A percentile compares a stretch with the other conserved stretches of the same genome.
Conservation (phyloP, 331 rosid species). For the Stylosanthes scabra region DNA sequence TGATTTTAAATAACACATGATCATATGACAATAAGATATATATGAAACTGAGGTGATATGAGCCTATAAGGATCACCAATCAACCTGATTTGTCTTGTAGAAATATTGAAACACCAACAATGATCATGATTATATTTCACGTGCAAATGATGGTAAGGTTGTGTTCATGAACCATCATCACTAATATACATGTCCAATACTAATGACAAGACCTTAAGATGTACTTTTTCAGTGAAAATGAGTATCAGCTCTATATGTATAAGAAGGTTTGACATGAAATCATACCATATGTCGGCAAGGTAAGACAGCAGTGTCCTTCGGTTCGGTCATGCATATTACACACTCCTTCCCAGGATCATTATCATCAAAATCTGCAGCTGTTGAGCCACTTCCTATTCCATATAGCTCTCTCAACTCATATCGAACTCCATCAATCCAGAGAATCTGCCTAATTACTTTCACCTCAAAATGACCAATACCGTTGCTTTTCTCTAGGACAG, state of each 20-base stretch:
- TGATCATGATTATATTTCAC: neutral
- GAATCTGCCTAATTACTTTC: slow-evolving; percentile 78
- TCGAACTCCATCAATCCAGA: slow-evolving; percentile 84
- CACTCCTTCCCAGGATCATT: slow-evolving; percentile 83
- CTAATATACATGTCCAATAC: slow-evolving; percentile 13
- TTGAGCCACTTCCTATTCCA: slow-evolving; percentile 74
- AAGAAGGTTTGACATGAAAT: slow-evolving; percentile 36
- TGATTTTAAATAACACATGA: slow-evolving; percentile 16
- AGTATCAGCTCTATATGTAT: slow-evolving; percentile 14
- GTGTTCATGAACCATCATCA: slow-evolving; percentile 23
- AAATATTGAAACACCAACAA: slow-evolving; percentile 27
- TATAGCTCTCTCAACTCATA: slow-evolving; percentile 90
- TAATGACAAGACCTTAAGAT: slow-evolving; percentile 19
- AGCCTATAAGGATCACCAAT: slow-evolving; percentile 2
- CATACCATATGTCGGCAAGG: slow-evolving; percentile 98
- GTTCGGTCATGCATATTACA: slow-evolving; percentile 94
- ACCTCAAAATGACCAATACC: slow-evolving; percentile 63
- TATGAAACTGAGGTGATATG: neutral
- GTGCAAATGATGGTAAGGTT: slow-evolving; percentile 3
- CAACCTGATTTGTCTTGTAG: neutral
- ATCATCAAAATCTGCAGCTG: slow-evolving; percentile 64
- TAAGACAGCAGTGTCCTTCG: slow-evolving; percentile 85
- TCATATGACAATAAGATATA: slow-evolving; percentile 9
- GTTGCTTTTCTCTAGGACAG: slow-evolving; percentile 74
- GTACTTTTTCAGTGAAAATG: slow-evolving; percentile 19